These are phyloP conservation scores for Lichtheimia ornata DNA, from an alignment of 371 early-diverging fungal species.

Conservation along the genomic window DNA sequence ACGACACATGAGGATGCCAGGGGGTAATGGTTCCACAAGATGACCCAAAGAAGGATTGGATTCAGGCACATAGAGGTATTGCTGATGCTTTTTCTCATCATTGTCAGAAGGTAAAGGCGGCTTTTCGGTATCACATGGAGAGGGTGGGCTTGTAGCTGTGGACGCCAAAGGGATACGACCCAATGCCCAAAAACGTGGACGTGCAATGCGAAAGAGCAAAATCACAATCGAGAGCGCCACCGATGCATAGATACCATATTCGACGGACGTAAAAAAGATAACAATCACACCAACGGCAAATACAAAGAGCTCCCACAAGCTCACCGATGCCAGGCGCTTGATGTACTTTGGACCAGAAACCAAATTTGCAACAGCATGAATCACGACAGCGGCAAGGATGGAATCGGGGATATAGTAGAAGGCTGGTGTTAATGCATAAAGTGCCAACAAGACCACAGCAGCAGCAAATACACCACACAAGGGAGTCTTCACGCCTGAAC, in stretches of 20 bases:
- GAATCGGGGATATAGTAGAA: constrained; percentile 88
- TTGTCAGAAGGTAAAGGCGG: too few relatives aligned
- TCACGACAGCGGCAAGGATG: constrained; percentile 77
- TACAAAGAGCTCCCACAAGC: constrained; percentile 55
- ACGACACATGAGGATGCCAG: constrained; percentile 60
- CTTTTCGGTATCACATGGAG: background rate
- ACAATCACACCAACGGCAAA: constrained; percentile 57
- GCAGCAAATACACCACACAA: constrained; percentile 78
- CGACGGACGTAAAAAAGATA: constrained; percentile 69
- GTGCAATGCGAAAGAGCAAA: constrained; percentile 71
- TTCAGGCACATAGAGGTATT: constrained; percentile 43
- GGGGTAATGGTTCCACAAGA: constrained; percentile 43
- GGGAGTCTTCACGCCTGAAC: constrained; percentile 82
- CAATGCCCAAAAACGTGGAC: constrained; percentile 57
- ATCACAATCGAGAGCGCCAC: constrained; percentile 64
- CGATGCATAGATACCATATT: constrained; percentile 70
- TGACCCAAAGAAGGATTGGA: constrained; percentile 39
- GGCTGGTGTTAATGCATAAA: constrained; percentile 79
- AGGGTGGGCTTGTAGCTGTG: background rate
- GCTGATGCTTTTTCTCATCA: constrained; percentile 13
- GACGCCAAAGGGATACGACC: constrained; percentile 38
- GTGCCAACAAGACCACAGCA: constrained; percentile 73
- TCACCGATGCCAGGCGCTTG: constrained; percentile 40
- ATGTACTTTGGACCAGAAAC: constrained; percentile 43
- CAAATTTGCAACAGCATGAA: constrained; percentile 69